These are phyloP conservation scores for Licmophora abbreviata DNA, from an alignment of 108 stramenopile genomes.

Conservation along the genomic window DNA sequence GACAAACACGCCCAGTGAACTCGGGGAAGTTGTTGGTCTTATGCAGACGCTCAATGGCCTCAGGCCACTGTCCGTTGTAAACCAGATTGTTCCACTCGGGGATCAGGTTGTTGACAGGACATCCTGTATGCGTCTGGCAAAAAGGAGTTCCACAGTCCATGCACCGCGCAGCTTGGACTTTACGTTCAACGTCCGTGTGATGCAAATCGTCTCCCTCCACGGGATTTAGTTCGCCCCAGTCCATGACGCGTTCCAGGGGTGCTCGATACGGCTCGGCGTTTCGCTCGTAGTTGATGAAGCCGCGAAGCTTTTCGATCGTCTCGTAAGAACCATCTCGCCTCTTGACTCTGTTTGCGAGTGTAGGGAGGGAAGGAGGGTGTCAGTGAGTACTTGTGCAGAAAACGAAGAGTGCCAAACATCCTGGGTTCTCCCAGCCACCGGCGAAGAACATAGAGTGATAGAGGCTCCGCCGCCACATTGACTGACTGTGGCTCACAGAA, in stretches of 20 bases:
- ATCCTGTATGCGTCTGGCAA: slow-evolving; percentile 96
- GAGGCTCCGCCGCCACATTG: too few relatives aligned
- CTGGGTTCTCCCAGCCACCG: too few relatives aligned
- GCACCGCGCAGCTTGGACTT: slow-evolving; percentile 91
- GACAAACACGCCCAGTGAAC: slow-evolving; percentile 96
- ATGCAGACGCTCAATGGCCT: slow-evolving; percentile 90
- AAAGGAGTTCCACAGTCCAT: slow-evolving; percentile 99
- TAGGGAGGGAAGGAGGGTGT: too few relatives aligned
- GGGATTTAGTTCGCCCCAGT: slow-evolving; percentile 96
- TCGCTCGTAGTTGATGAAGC: slow-evolving; percentile 93
- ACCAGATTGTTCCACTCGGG: slow-evolving; percentile 98
- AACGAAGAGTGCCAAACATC: too few relatives aligned
- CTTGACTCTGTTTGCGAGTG: slow-evolving; percentile 69
- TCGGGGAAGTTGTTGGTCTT: slow-evolving; percentile 99
- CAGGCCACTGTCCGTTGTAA: slow-evolving; percentile 90
- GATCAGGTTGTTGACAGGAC: slow-evolving; percentile 95
- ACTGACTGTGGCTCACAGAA: too few relatives aligned
- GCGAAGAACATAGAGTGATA: too few relatives aligned
- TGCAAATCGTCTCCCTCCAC: slow-evolving; percentile 55
- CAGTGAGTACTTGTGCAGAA: too few relatives aligned
- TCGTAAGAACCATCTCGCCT: slow-evolving; percentile 84
- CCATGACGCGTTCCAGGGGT: slow-evolving; percentile 81
- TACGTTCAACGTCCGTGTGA: slow-evolving; percentile 86
- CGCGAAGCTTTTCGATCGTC: slow-evolving; percentile 85
- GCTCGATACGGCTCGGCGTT: slow-evolving; percentile 95